Base-by-base conservation (phyloP, 2,329 filamentous ascomycete genomes). In the Rhinocladiella mackenziei region DNA sequence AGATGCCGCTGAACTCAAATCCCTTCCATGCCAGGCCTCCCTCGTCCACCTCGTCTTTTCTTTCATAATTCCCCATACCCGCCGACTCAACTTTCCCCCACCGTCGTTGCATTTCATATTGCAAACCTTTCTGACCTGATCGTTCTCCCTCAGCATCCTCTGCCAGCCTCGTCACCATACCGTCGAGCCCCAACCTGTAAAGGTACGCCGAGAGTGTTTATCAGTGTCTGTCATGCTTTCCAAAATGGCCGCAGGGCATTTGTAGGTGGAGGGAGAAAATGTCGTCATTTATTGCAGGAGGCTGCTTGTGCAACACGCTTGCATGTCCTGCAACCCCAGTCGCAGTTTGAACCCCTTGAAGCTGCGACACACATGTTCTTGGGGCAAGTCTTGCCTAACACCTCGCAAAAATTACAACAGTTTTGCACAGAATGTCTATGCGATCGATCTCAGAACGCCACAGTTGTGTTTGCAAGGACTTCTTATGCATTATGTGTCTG, bases 41-140 rank as follows among this genome's bases (percentile, higher is more conserved):
- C 13, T 30, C 39, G 20, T 41, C 45, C 34, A 41, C 23, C 17
- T 52, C 49, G 30, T 45, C 47, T 42, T 26, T 47, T 47, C 38
- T 42, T 40, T 26, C 38, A 43, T 34, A 37, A 42, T 47, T 35
- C 44, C 32, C 38, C 44, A 36, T 46, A 32, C 37, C 43, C 37
- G 37, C 39, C 44, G 44, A 38, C 44, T 42, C 23, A 20, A 47
- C 37, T 22, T 47, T 37, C 44, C 44, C 13, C 23, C 25, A 19
- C 23, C 8, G 15, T 15, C 14, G 15, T 31, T 14, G 14, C 5
- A 26, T 8, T 9, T 15, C n/a, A 26, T 4, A 9, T n/a, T 5
- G 7, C 20, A 15, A 37, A 37, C 34, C 34, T 37, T 25, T 17
- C 13, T 37, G 7, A 39, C 36, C 14, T 19, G 26, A 19, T 3